These are phyloP conservation scores for Yamadazyma akitaensis DNA, from an alignment of 805 yeast species.

Conservation along the genomic window DNA sequence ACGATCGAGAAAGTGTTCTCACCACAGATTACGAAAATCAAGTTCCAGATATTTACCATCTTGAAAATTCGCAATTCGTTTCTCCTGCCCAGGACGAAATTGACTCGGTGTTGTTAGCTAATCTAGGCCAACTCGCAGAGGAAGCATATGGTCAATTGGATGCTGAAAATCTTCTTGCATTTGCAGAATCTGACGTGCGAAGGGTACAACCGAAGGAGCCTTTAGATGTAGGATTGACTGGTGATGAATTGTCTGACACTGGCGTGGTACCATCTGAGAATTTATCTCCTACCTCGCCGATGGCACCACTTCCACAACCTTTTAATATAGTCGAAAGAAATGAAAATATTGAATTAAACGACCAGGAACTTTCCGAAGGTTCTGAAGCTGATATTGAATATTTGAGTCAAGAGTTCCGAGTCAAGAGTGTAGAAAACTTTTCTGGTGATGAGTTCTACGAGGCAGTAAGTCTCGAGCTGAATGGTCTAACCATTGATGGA, in stretches of 20 bases:
- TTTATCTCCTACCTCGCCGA: neutral
- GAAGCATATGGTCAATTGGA: neutral
- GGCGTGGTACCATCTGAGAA: neutral
- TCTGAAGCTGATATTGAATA: slow-evolving; percentile 7
- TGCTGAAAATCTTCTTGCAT: neutral
- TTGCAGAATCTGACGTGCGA: neutral
- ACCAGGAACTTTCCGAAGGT: slow-evolving; percentile 3
- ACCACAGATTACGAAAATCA: neutral
- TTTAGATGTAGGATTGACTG: neutral
- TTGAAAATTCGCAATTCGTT: slow-evolving; percentile 3
- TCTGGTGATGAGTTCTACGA: neutral
- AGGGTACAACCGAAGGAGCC: neutral
- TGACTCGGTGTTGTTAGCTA: slow-evolving; percentile 8
- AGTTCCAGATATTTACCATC: neutral
- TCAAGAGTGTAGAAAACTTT: neutral
- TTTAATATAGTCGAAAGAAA: slow-evolving; percentile 4
- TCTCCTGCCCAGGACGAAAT: slow-evolving; percentile 2
- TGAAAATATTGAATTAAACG: neutral
- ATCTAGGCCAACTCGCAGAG: slow-evolving; percentile 2
- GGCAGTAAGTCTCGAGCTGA: neutral
- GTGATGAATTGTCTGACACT: slow-evolving; percentile 2
- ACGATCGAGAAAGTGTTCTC: slow-evolving; percentile 4
- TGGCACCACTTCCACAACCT: slow-evolving; percentile 11
- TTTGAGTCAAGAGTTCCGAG: neutral
- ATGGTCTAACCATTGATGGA: neutral